Evolutionary conservation across 768 basidiomycete species (phyloP).

Genomic region (Pholiota molesta): DNA sequence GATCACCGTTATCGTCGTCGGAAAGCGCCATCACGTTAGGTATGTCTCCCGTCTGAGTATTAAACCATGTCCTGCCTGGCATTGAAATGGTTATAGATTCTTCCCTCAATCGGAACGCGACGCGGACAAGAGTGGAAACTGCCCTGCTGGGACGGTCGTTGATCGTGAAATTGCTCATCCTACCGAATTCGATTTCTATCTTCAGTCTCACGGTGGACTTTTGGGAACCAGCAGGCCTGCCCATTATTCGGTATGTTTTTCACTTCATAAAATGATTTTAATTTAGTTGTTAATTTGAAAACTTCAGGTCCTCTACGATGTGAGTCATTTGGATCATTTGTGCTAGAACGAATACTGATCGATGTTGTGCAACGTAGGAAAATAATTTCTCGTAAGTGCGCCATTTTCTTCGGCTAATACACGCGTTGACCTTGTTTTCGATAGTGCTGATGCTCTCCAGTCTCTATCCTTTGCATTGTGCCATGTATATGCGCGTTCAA

Average conservation of each 20-base stretch:
- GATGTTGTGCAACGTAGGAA: constrained; percentile 29
- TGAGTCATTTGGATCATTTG: constrained; percentile 13
- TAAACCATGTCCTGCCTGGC: neutral
- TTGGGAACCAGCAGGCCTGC: constrained; percentile 73
- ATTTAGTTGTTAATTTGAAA: neutral
- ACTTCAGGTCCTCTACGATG: constrained; percentile 43
- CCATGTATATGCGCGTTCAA: constrained; percentile 68
- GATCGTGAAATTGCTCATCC: constrained; percentile 76
- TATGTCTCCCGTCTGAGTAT: constrained; percentile 13
- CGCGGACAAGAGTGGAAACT: constrained; percentile 74
- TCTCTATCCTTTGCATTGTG: constrained; percentile 66
- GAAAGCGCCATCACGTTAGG: constrained; percentile 73
- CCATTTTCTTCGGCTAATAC: neutral
- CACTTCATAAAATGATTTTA: neutral
- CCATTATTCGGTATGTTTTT: constrained; percentile 41
- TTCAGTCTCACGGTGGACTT: constrained; percentile 79
- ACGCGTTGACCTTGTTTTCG: constrained; percentile 25
- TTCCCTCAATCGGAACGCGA: constrained; percentile 38
- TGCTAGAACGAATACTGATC: neutral
- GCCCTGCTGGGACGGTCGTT: constrained; percentile 81
- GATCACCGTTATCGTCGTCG: constrained; percentile 80
- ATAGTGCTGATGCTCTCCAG: constrained; percentile 69
- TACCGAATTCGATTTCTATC: constrained; percentile 78
- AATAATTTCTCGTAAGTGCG: constrained; percentile 59
- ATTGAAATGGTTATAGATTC: constrained; percentile 31